Percentiles rank a stretch among this genome's conserved stretches.
These are phyloP conservation scores for Crithidia brevicula DNA, from an alignment of 208 protist species.

Conservation along the genomic window DNA sequence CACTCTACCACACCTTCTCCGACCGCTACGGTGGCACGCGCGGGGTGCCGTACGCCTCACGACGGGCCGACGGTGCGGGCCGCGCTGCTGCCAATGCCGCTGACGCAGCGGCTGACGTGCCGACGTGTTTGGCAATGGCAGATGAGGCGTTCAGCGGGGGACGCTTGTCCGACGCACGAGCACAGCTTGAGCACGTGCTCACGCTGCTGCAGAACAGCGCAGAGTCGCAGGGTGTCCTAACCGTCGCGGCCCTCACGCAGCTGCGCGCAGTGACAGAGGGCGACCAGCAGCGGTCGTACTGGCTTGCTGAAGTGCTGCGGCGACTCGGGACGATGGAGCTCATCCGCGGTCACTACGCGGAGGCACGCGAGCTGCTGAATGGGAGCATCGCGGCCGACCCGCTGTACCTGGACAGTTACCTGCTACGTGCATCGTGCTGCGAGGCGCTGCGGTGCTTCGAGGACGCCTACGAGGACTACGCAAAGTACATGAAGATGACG, in stretches of 20 bases:
- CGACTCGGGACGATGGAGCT: constrained; percentile 66
- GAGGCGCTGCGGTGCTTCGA: constrained; percentile 53
- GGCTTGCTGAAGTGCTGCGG: constrained; percentile 53
- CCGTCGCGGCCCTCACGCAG: constrained; percentile 19
- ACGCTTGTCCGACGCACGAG: constrained; percentile 41
- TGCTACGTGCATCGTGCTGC: constrained; percentile 77
- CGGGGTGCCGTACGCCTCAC: constrained; percentile 65
- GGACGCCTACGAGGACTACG: constrained; percentile 77
- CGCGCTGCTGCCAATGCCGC: constrained; percentile 17
- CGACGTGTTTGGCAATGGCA: constrained; percentile 43
- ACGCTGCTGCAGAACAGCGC: constrained; percentile 68
- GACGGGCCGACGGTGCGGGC: constrained; percentile 35
- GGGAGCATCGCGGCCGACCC: constrained; percentile 68
- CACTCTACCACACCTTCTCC: constrained; percentile 80
- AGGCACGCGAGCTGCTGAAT: constrained; percentile 67
- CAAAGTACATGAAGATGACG: constrained; percentile 83
- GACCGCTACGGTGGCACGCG: constrained; percentile 71
- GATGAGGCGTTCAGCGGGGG: constrained; percentile 43
- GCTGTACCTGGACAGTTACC: constrained; percentile 66
- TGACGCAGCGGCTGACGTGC: neutral
- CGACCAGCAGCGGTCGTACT: constrained; percentile 32
- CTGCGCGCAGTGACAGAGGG: constrained; percentile 9
- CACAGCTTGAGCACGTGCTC: constrained; percentile 60
- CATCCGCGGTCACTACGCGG: constrained; percentile 48
- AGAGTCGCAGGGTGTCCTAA: constrained; percentile 22